phyloP scores from a whole-genome alignment of 768 basidiomycete genomes.

The Gloeophyllum trabeum region DNA sequence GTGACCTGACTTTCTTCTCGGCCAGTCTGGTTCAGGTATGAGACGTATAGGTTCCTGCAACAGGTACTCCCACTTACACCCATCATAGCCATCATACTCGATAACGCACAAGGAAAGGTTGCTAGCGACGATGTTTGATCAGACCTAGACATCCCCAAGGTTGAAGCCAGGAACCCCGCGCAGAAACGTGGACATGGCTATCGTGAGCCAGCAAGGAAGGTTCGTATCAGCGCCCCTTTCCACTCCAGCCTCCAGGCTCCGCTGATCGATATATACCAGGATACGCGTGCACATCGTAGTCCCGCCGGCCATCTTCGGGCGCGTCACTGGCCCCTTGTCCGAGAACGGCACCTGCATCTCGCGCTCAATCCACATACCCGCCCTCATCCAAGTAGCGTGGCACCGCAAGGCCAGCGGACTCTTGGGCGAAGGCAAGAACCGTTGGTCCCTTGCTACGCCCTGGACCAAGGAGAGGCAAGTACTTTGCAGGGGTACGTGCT shows the following conservation, averaged over 20 bases:
- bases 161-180: constrained; percentile 31
- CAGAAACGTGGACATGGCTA: constrained; percentile 35
- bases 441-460: constrained; percentile 22
- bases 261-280: constrained; percentile 19
- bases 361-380: constrained; percentile 16
- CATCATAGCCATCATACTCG: too few species aligned
- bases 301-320: constrained; percentile 24
- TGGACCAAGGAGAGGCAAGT: constrained; percentile 26
- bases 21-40: constrained; percentile 39
- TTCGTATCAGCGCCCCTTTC: constrained; percentile 8
- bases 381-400: constrained; percentile 11
- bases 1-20: neutral
- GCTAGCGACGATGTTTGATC: constrained; percentile 33
- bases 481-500: constrained; percentile 24
- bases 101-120: too few species aligned
- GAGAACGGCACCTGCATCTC: constrained; percentile 12
- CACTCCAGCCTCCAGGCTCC: neutral
- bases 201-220: constrained; percentile 40
- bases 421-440: constrained; percentile 16
- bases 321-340: constrained; percentile 9
- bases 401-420: constrained; percentile 11
- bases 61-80: too few species aligned
- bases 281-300: constrained; percentile 40
- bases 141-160: constrained; percentile 33
- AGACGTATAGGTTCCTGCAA: too few species aligned